These are phyloP conservation scores for Trichocomaceae sp. DNA, from an alignment of 2,329 filamentous ascomycete species.

Conservation along the genomic window DNA sequence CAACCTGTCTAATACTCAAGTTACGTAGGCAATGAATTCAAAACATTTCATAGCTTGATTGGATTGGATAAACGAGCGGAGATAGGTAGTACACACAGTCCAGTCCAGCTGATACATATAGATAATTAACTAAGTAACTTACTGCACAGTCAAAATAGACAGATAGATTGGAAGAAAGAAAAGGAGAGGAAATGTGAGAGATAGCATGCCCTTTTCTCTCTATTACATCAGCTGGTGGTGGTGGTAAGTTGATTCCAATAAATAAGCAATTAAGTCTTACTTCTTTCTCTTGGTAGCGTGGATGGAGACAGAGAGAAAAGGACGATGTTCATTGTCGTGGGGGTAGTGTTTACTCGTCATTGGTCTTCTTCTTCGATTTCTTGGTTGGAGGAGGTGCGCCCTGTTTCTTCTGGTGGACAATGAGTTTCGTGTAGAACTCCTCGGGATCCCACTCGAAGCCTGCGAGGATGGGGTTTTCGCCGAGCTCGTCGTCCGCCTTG, in stretches of 20 bases:
- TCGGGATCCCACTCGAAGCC: slow-evolving; percentile 97
- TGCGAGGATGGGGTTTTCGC: slow-evolving; percentile 71
- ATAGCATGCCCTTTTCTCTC: background rate
- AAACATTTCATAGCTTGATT: too few relatives aligned
- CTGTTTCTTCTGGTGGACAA: slow-evolving; percentile 77
- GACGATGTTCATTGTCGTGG: too few relatives aligned
- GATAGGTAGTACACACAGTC: background rate
- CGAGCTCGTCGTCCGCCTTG: slow-evolving; percentile 82
- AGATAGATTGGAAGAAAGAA: background rate
- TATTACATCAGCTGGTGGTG: too few relatives aligned
- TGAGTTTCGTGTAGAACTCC: slow-evolving; percentile 78
- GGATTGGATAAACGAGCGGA: background rate
- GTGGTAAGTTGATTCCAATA: too few relatives aligned
- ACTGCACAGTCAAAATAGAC: background rate
- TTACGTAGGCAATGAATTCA: background rate
- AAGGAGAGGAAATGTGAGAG: background rate
- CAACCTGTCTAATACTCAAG: too few relatives aligned
- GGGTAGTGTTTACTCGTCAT: slow-evolving; percentile 20
- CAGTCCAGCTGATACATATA: background rate
- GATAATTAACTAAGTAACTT: background rate
- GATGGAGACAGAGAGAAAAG: background rate
- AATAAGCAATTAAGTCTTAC: background rate
- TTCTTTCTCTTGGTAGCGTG: background rate
- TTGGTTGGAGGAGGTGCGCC: slow-evolving; percentile 47
- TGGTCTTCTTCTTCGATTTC: slow-evolving; percentile 59